phyloP scores from a whole-genome alignment of 148 eudicot species.

The Chenopodium formosanum region DNA sequence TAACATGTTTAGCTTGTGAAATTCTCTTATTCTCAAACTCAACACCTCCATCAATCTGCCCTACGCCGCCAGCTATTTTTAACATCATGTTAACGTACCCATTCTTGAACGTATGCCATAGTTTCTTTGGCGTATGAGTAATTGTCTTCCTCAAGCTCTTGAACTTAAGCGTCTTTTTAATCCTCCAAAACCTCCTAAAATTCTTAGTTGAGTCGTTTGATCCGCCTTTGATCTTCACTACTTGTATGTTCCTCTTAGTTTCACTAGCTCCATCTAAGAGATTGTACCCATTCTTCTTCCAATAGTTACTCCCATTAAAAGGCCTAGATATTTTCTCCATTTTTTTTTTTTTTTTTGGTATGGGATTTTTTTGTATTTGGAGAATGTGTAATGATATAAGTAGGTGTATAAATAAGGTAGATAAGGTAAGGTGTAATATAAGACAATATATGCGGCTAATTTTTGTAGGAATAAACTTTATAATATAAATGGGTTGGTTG shows the following conservation, averaged over 20 bases:
- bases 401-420: neutral
- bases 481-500: neutral
- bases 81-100: slow-evolving; percentile 43
- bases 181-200: slow-evolving; percentile 37
- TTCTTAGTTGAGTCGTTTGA: too few relatives aligned
- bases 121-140: slow-evolving; percentile 22
- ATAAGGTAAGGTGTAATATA: neutral
- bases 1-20: slow-evolving; percentile 10
- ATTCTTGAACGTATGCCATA: slow-evolving; percentile 37
- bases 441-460: neutral
- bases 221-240: slow-evolving; percentile 34
- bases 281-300: slow-evolving; percentile 47
- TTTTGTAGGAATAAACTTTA: neutral
- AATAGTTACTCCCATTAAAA: slow-evolving; percentile 39
- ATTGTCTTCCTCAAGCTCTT: slow-evolving; percentile 25
- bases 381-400: too few relatives aligned
- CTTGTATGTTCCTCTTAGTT: slow-evolving; percentile 34
- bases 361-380: neutral
- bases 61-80: slow-evolving; percentile 25
- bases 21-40: slow-evolving; percentile 30
- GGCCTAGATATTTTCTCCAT: slow-evolving; percentile 38
- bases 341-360: neutral
- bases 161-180: slow-evolving; percentile 37
- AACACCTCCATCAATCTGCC: slow-evolving; percentile 21
- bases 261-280: slow-evolving; percentile 31